phyloP scores from a whole-genome alignment of 2,329 filamentous ascomycete genomes.

The Aspergillus sp. region DNA sequence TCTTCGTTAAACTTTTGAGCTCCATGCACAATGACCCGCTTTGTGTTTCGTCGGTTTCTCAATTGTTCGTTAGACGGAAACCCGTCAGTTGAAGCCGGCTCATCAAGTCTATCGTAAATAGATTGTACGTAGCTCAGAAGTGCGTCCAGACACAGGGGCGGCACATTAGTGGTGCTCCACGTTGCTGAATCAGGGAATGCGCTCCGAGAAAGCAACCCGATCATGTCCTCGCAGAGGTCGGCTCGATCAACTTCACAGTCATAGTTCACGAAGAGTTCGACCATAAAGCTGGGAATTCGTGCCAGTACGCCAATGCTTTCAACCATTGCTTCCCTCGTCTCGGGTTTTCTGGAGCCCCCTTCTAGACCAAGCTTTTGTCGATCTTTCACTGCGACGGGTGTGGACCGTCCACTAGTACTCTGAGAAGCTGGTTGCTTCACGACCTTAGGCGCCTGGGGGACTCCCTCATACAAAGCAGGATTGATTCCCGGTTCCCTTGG shows the following conservation, averaged over 20 bases:
- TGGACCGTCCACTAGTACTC: slow-evolving; percentile 75
- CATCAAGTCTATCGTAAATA: slow-evolving; percentile 79
- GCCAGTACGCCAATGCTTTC: slow-evolving; percentile 91
- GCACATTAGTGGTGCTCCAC: slow-evolving; percentile 98
- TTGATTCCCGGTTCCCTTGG: slow-evolving; percentile 88
- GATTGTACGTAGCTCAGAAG: slow-evolving; percentile 89
- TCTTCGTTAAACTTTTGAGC: slow-evolving; percentile 93
- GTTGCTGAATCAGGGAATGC: slow-evolving; percentile 95
- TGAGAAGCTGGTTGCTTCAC: slow-evolving; percentile 78
- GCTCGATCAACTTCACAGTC: slow-evolving; percentile 90
- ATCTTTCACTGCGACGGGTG: slow-evolving; percentile 88
- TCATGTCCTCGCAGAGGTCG: slow-evolving; percentile 92
- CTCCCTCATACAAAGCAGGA: slow-evolving; percentile 85
- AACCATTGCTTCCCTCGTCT: slow-evolving; percentile 96
- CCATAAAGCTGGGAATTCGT: slow-evolving; percentile 90
- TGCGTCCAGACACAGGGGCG: slow-evolving; percentile 89
- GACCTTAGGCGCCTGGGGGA: slow-evolving; percentile 85
- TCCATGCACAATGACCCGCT: slow-evolving; percentile 85
- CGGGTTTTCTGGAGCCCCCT: slow-evolving; percentile 86
- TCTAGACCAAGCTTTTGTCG: slow-evolving; percentile 90
- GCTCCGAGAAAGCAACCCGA: slow-evolving; percentile 88
- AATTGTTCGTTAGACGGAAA: slow-evolving; percentile 66
- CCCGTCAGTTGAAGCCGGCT: slow-evolving; percentile 63
- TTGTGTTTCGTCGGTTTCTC: slow-evolving; percentile 71
- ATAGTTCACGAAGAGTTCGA: slow-evolving; percentile 95